Evolutionary conservation across 2,329 filamentous ascomycete species (phyloP).

Genomic region (Xylogone sp.): DNA sequence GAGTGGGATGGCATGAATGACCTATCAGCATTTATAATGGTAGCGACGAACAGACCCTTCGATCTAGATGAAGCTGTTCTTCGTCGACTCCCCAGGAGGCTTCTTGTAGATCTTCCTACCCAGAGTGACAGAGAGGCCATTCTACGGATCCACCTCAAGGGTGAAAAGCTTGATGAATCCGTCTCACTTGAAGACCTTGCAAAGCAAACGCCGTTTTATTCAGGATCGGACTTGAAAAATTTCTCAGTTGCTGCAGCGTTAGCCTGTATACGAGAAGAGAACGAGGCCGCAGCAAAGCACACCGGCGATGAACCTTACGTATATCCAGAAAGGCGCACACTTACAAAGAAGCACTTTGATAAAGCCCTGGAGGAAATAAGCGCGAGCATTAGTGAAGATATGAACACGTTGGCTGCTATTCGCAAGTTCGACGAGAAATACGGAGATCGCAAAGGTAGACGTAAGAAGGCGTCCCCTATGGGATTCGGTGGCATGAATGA

Average conservation of each 20-base stretch:
- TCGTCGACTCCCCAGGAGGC: constrained; percentile 66
- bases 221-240: constrained; percentile 81
- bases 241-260: constrained; percentile 76
- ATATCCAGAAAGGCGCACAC: constrained; percentile 65
- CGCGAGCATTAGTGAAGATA: constrained; percentile 90
- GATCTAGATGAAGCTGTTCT: constrained; percentile 88
- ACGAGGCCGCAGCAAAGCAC: constrained; percentile 35
- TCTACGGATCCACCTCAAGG: constrained; percentile 66
- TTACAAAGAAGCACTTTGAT: constrained; percentile 73
- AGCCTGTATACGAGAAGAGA: constrained; percentile 74
- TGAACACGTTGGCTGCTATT: constrained; percentile 80
- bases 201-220: constrained; percentile 69
- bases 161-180: constrained; percentile 57
- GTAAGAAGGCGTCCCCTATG: constrained; percentile 52
- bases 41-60: constrained; percentile 92
- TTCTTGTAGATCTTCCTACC: constrained; percentile 70
- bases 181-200: constrained; percentile 63
- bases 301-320: constrained; percentile 34
- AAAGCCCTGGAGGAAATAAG: constrained; percentile 84
- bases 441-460: constrained; percentile 71
- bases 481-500: constrained; percentile 47
- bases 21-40: constrained; percentile 91
- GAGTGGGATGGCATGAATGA: constrained; percentile 93
- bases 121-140: constrained; percentile 64
- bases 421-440: constrained; percentile 95